Evolutionary conservation across 1,284 basidiomycete genomes (phyloP).

Genomic region (Gymnopus androsaceus): DNA sequence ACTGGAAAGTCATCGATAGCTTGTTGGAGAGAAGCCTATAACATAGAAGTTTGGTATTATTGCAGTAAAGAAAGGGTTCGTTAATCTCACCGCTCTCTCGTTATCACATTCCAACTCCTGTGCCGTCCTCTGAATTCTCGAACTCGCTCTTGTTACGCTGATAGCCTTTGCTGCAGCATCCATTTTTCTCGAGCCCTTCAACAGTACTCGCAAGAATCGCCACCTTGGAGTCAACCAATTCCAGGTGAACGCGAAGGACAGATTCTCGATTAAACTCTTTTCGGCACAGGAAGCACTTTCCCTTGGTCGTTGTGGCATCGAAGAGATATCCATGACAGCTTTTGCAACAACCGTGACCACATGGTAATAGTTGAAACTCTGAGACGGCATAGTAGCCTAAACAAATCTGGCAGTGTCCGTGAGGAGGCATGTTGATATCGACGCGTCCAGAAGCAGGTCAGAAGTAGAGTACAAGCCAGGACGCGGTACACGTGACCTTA

Average conservation of each 20-base stretch:
- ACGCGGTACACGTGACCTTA: background rate
- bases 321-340: background rate
- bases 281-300: conserved; percentile 1
- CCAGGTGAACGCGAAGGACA: background rate
- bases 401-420: conserved; percentile 3
- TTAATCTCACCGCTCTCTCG: conserved; percentile 25
- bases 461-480: background rate
- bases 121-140: conserved; percentile 30
- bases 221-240: conserved; percentile 8
- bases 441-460: background rate
- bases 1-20: conserved; percentile 38
- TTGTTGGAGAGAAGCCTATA: conserved; percentile 25
- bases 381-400: background rate
- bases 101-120: conserved; percentile 23
- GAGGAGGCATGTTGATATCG: background rate
- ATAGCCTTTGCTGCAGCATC: conserved; percentile 31
- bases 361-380: background rate
- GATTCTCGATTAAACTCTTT: background rate
- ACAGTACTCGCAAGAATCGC: background rate
- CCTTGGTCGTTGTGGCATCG: background rate
- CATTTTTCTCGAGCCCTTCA: conserved; percentile 25
- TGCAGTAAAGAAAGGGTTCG: background rate
- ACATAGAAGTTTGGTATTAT: too few relatives aligned
- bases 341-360: conserved; percentile 9
- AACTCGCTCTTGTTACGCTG: conserved; percentile 34